Evolutionary conservation across 1,139 yeast genomes (phyloP), one percentile per base, ranked within the genome.

Genomic region (Arxiozyma slooffiae): DNA sequence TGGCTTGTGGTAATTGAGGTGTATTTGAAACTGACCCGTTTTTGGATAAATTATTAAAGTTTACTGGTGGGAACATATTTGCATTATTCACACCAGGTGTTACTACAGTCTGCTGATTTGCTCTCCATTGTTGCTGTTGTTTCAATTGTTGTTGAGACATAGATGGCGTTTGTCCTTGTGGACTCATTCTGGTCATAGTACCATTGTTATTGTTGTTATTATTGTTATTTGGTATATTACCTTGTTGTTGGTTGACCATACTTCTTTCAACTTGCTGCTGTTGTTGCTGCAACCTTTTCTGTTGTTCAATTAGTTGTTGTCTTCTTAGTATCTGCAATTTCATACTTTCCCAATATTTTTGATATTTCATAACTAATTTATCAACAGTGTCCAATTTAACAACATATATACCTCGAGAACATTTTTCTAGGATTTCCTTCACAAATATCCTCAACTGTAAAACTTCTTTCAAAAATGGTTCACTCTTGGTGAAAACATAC

Each of bases 371-470:
- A 54, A 82, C 78, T 50, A 88, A 77, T 65, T 82, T 84, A 48
- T 80, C 86, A 48, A 86, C 71, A 47, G 86, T 74, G 51, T 80
- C 87, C 7, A 85, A 85, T 76, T 14, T 92, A 82, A 66, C 83
- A 72, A 67, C 77, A 82, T 51, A 77, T 67, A 40, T 85, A 81
- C 66, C 80, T 72, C 60, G 79, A 76, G 64, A 84, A 68, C 56
- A 78, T 80, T 64, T 62, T 49, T 86, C 94, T 62, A 82, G 71
- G 54, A 87, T 85, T 63, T 82, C 84, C 60, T 81, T 82, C 44
- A 87, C 80, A 84, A 87, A 83, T 55, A 80, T 76, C 66, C 87
- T 82, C 75, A 86, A 80, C 64, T 85, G 92, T 53, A 88, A 74
- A 55, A 88, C 76, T 55, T 86, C 77, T 60, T 80, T 80, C 1